Evolutionary conservation across 257 asterid species (phyloP).

Genomic region (Lycium ferocissimum): DNA sequence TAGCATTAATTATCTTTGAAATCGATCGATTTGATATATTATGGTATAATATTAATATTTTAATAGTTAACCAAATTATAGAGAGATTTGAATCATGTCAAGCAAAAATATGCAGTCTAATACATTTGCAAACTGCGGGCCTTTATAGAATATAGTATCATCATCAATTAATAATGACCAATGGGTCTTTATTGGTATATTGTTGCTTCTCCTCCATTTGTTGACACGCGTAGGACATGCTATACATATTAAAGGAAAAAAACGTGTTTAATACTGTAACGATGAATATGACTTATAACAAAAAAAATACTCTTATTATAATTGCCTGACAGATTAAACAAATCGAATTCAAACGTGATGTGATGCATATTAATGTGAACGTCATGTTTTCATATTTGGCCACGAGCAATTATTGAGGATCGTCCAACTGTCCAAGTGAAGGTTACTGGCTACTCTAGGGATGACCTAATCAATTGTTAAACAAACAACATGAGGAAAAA

Average conservation of each 20-base stretch:
- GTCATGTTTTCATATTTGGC: neutral
- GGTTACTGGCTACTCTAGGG: neutral
- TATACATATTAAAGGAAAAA: neutral
- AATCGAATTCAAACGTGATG: neutral
- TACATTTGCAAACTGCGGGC: neutral
- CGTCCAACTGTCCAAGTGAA: neutral
- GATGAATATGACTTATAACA: neutral
- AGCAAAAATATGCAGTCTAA: neutral
- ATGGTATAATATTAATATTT: too few species aligned
- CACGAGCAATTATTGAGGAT: neutral
- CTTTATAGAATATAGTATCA: neutral
- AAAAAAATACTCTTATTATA: neutral
- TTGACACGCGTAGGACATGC: neutral
- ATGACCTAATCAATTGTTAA: constrained; percentile 11
- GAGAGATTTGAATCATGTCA: too few species aligned
- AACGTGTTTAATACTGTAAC: neutral
- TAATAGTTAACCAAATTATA: too few species aligned
- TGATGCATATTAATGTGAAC: neutral
- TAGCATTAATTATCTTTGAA: too few species aligned
- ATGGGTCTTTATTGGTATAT: neutral
- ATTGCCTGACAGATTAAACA: neutral
- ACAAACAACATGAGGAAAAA: neutral
- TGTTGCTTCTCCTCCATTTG: neutral
- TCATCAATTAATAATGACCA: neutral
- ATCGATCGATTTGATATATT: too few species aligned